A percentile compares a stretch with the other conserved stretches of the same genome.
Conservation (phyloP, 1,284 basidiomycete genomes). For the Mycosarcoma maydis region DNA sequence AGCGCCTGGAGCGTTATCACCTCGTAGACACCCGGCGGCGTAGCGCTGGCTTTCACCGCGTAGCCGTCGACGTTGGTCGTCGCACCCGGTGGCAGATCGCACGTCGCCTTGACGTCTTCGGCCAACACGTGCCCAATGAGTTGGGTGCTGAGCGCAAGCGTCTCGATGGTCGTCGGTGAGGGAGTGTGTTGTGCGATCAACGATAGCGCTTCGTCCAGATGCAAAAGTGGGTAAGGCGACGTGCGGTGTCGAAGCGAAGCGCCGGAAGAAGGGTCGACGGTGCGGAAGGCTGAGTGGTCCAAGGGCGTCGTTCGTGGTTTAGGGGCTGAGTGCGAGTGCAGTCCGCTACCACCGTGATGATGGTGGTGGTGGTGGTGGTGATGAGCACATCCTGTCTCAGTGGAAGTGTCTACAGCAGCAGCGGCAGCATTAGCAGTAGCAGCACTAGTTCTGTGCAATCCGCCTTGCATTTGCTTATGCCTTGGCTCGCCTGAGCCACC, state of each 20-base stretch:
- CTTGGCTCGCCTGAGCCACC: conserved; percentile 76
- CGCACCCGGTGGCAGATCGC: conserved; percentile 69
- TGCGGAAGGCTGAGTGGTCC: conserved; percentile 68
- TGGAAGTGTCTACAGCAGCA: conserved; percentile 7
- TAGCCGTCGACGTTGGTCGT: conserved; percentile 90
- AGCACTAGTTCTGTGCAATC: conserved; percentile 1
- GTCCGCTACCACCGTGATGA: conserved; percentile 35
- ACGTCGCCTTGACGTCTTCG: conserved; percentile 76
- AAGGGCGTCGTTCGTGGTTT: conserved; percentile 37
- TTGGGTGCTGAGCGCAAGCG: conserved; percentile 64
- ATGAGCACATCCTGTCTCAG: conserved; percentile 28
- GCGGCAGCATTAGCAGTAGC: no score
- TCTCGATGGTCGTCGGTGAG: conserved; percentile 8
- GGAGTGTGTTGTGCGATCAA: conserved; percentile 72
- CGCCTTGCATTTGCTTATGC: conserved; percentile 68
- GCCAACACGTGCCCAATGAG: conserved; percentile 78
- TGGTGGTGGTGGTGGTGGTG: conserved; percentile 41
- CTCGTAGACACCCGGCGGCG: conserved; percentile 74
- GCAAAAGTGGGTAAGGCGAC: conserved; percentile 80
- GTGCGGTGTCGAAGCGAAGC: conserved; percentile 56
- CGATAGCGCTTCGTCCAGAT: conserved; percentile 75
- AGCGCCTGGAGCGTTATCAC: conserved; percentile 73
- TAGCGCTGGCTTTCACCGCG: conserved; percentile 71
- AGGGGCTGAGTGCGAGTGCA: conserved; percentile 39
- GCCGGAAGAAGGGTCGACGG: conserved; percentile 74